These are phyloP conservation scores for Avena insularis DNA, from an alignment of 176 grass and related monocot genomes.

Conservation along the genomic window DNA sequence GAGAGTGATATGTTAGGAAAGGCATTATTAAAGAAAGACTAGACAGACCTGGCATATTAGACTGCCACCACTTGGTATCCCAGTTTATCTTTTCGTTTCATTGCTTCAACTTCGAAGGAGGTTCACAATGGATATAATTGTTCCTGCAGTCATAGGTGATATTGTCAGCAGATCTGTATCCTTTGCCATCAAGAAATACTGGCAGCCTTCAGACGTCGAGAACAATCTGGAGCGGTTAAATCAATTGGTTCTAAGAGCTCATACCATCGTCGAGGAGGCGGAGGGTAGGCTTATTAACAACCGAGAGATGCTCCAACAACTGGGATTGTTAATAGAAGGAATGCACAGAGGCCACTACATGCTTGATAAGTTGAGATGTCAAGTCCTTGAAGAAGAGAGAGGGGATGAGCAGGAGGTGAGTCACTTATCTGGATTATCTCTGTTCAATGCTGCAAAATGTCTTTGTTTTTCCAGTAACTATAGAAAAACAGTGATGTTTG, in stretches of 20 bases:
- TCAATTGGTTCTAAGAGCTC: conserved; percentile 25
- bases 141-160: conserved; percentile 17
- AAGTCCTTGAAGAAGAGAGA: neutral
- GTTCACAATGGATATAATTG: conserved; percentile 10
- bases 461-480: neutral
- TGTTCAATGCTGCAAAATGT: conserved; percentile 1
- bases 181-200: conserved; percentile 25
- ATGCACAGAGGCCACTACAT: conserved; percentile 18
- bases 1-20: conserved; percentile 11
- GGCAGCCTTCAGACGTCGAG: neutral
- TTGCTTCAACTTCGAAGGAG: neutral
- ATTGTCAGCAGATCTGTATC: conserved; percentile 4
- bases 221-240: conserved; percentile 16
- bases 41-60: neutral
- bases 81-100: neutral
- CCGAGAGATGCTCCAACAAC: conserved; percentile 23
- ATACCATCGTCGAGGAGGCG: conserved; percentile 30
- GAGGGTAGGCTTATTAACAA: neutral
- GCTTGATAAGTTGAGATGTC: conserved; percentile 19
- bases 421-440: neutral
- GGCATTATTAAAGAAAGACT: conserved; percentile 6
- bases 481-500: neutral
- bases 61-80: neutral
- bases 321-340: conserved; percentile 7
- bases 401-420: neutral